phyloP scores from a whole-genome alignment of 2,329 filamentous ascomycete genomes.

The Xylariales sp. region DNA sequence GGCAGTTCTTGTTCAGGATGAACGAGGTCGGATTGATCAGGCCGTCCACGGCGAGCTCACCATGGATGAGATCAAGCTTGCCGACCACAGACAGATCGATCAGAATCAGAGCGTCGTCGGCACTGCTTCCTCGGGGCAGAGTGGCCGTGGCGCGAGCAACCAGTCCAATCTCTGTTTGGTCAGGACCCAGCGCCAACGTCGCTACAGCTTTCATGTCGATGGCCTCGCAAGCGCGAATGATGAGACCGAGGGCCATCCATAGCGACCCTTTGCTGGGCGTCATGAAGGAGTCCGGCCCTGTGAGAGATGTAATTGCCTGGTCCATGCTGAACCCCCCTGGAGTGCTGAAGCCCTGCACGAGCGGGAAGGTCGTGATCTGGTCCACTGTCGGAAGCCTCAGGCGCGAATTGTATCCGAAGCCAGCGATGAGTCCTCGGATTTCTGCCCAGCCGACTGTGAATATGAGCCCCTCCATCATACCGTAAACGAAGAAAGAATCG shows the following conservation, averaged over 20 bases:
- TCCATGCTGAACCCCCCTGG: too few relatives aligned
- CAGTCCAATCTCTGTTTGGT: slow-evolving; percentile 29
- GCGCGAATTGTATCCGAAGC: slow-evolving; percentile 36
- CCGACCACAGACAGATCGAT: too few relatives aligned
- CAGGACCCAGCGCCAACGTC: slow-evolving; percentile 25
- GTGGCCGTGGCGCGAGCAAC: slow-evolving; percentile 27
- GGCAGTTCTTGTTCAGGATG: slow-evolving; percentile 33
- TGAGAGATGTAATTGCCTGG: too few relatives aligned
- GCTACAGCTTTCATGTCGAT: slow-evolving; percentile 31
- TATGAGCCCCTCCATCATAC: slow-evolving; percentile 33
- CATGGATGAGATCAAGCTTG: too few relatives aligned
- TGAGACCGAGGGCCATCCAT: slow-evolving; percentile 36
- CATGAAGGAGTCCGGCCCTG: too few relatives aligned
- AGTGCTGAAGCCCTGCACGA: too few relatives aligned
- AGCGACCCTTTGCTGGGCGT: slow-evolving; percentile 19
- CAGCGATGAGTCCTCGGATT: slow-evolving; percentile 29
- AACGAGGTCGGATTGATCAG: slow-evolving; percentile 35
- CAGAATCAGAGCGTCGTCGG: too few relatives aligned
- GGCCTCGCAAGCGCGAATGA: slow-evolving; percentile 33
- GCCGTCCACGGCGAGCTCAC: slow-evolving; percentile 31
- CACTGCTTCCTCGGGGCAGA: slow-evolving; percentile 23
- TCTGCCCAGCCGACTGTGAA: slow-evolving; percentile 32
- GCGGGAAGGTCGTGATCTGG: slow-evolving; percentile 26
- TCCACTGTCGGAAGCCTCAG: slow-evolving; percentile 26
- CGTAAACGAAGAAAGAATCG: slow-evolving; percentile 32